Conservation (phyloP, 2,329 filamentous ascomycete genomes). For the Aspergillus pseudonomiae region DNA sequence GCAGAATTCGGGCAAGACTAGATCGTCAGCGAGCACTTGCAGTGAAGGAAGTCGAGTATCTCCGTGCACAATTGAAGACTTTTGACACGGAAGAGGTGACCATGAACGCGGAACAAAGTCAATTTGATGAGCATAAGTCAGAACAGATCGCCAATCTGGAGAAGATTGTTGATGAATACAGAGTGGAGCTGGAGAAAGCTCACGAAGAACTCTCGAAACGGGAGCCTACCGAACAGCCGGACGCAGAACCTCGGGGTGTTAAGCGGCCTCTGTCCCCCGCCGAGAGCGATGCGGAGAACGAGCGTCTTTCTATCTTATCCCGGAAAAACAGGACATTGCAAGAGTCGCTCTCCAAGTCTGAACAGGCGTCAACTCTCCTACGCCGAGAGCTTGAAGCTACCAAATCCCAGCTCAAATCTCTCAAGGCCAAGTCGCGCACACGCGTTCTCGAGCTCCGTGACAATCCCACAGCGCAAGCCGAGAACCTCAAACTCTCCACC, state of each 20-base stretch:
- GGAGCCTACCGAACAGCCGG: conserved; percentile 54
- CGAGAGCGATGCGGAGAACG: conserved; percentile 58
- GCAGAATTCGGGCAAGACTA: conserved; percentile 69
- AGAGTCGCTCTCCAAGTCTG: conserved; percentile 70
- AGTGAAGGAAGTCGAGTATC: conserved; percentile 89
- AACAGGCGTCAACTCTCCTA: conserved; percentile 71
- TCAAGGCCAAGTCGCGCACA: conserved; percentile 71
- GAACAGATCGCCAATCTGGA: conserved; percentile 81
- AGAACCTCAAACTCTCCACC: conserved; percentile 81
- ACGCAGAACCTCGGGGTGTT: conserved; percentile 51
- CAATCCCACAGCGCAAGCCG: conserved; percentile 87
- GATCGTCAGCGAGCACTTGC: conserved; percentile 85
- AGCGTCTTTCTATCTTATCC: conserved; percentile 79
- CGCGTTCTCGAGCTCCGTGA: conserved; percentile 82
- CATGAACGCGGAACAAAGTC: conserved; percentile 71
- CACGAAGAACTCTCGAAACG: conserved; percentile 72
- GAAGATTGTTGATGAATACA: conserved; percentile 82
- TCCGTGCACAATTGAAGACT: conserved; percentile 87
- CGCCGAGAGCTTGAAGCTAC: conserved; percentile 75
- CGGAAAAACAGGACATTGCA: conserved; percentile 87
- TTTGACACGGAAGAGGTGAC: conserved; percentile 87
- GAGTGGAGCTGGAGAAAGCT: conserved; percentile 73
- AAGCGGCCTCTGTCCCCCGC: conserved; percentile 68
- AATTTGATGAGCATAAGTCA: conserved; percentile 72
- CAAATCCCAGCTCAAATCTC: conserved; percentile 70